Conservation (phyloP, 352 stramenopile species). For the Phytopythium kandeliae region DNA sequence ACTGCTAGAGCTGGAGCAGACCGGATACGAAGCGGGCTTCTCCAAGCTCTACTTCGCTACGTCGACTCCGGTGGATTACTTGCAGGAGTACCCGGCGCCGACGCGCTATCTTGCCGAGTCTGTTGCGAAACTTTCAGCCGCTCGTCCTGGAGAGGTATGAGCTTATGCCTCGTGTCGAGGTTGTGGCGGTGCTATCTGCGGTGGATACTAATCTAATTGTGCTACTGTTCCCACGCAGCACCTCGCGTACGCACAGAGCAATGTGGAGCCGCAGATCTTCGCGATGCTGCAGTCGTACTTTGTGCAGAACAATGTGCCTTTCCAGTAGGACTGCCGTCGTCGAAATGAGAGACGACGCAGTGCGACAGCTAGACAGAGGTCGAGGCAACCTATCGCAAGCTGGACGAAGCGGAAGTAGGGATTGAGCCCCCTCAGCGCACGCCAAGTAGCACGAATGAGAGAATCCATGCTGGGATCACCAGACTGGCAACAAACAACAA, state of each 20-base stretch:
- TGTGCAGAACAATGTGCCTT: constrained; percentile 53
- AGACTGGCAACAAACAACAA: too few relatives aligned
- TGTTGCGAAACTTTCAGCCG: constrained; percentile 58
- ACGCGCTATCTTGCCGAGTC: constrained; percentile 64
- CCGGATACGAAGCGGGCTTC: constrained; percentile 92
- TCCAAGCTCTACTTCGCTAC: constrained; percentile 92
- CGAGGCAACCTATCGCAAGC: too few relatives aligned
- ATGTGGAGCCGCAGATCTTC: constrained; percentile 25
- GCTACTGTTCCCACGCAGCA: constrained; percentile 30
- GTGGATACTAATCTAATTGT: constrained; percentile 1
- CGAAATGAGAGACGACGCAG: neutral
- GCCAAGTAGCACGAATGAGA: too few relatives aligned
- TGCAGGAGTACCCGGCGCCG: constrained; percentile 64
- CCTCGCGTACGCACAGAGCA: constrained; percentile 37
- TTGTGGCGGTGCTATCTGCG: too few relatives aligned
- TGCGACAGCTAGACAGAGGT: neutral
- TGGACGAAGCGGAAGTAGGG: too few relatives aligned
- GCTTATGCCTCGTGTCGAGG: too few relatives aligned
- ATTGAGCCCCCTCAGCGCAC: too few relatives aligned
- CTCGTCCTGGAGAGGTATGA: constrained; percentile 54
- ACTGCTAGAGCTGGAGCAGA: constrained; percentile 71
- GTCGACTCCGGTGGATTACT: constrained; percentile 77
- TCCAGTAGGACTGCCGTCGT: constrained; percentile 34
- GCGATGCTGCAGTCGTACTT: constrained; percentile 51
- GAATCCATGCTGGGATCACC: too few relatives aligned